Evolutionary conservation across 768 basidiomycete genomes (phyloP), one percentile per base, ranked within the genome.

Genomic region (Rhizopogon vesiculosus): DNA sequence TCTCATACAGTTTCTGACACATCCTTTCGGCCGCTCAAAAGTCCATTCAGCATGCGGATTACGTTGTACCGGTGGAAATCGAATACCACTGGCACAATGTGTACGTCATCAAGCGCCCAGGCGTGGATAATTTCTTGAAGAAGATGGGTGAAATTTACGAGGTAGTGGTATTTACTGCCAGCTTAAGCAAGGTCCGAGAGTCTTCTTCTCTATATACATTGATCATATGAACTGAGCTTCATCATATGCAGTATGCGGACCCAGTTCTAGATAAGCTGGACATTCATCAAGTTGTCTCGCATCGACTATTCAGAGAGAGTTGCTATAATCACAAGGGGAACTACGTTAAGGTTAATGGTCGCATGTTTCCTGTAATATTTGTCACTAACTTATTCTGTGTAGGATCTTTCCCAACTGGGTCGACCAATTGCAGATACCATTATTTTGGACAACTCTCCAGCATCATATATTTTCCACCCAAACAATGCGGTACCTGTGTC

Each of bases 111-210:
- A 98, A 98, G 72, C 88, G 97, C 50, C 97, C 97, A 8, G 97
- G 97, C 15, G 97, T 99, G 15, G 97, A 99, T 69, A 88, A 86
- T 66, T 99, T 98, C 72, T 75, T 99, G 68, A 91, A 91, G 77
- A 89, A 86, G 74, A 99, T 98, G 97, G 97, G 97, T 39, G 94
- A 98, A 70, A 86, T 98, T 44, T 99, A 96, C 68, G 97, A 99
- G 72, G 79, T 99, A 49, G 96, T 99, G 33, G 91, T 99, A 9
- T 99, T 98, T 71, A 99, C 97, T 6, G 97, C 97, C 7, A 95
- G 92, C 73, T 72, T 99, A 56, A 95, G 93, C 82, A 99, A 98
- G 81, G 95, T 94, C 7, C 9, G 48, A 49, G 46, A 39, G 81
- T 72, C 41, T 52, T 22, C 42, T 31, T 42, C 28, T 9, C 40